Base-by-base conservation (phyloP, 169 alveolate species). In the Plasmodium malariae region DNA sequence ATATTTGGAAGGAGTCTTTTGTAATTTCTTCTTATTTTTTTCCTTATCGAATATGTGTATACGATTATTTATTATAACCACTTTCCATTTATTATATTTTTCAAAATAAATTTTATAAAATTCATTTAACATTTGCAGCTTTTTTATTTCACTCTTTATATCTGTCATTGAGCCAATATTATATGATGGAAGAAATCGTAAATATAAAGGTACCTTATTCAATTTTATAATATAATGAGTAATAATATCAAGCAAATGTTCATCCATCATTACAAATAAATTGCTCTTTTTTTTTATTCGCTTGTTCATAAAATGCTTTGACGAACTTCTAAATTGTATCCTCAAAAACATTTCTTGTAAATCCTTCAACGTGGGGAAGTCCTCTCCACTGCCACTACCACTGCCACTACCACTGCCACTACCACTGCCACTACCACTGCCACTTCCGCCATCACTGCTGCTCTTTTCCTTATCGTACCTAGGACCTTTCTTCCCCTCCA, bases 301-400 rank as follows among this genome's bases (percentile, higher is more conserved):
- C 7, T 71, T 83, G 43, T 54, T 83, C 19, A 59, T 19, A 45
- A 49, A 54, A 12, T 83, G 71, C 3, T 67, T 83, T n/a, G 74
- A 67, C 0, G 91, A 67, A 45, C 83, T 83, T 32, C 91, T 43
- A 83, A 83, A 83, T 57, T 83, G 91, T 51, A 83, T 83, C 19
- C 91, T 28, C 43, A 83, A 83, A 83, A 83, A 83, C 91, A 83
- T 83, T 83, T 83, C 91, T 57, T 83, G 91, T 19, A 83, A 65
- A 83, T 83, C 91, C 34, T 83, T 83, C 14, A 83, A 40, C 2
- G 91, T 83, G 32, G 91, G 91, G 12, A 83, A 83, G 24, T 83
- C 91, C 28, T 83, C 83, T 32, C 11, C 21, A 57, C 62, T 36
- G 36, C 9, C 57, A 9, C 14, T 74, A 12, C 34, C 34, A 30